Base-by-base conservation (phyloP, 306 rosid species). In the Acacia melanoxylon region DNA sequence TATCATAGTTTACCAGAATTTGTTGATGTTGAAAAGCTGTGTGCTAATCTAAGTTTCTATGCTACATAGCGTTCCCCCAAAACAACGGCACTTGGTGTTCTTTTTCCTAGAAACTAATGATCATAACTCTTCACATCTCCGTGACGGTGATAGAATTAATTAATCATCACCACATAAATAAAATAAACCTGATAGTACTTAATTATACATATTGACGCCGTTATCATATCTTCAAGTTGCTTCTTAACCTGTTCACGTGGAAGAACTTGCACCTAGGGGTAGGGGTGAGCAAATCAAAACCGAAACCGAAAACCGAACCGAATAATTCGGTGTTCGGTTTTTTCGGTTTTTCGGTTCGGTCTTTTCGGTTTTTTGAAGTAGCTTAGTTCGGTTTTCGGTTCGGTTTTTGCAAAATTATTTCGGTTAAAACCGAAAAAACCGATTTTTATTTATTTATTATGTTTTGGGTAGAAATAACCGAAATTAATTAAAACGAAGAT, bases 201-300 rank as follows among this genome's bases (percentile, higher is more conserved):
- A 78, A 78, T 66, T 44, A 58, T n/a, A 9, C 22, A 33, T 58
- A 67, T 67, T 67, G 52, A 46, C 44, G 74, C 75, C 17, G 58
- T 56, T 75, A 10, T 31, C 46, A 51, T 67, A 8, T 33, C 2
- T 0, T n/a, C 25, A 78, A 35, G 20, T 48, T 31, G 51, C n/a
- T n/a, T 27, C 52, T 42, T 31, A 66, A 33, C 22, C 44, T 10
- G 14, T 29, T 58, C 79, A 75, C 69, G 69, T 56, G 69, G 58
- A 58, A 24, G 6, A 56, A 1, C 52, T 37, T 37, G n/a, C n/a
- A n/a, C n/a, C n/a, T n/a, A n/a, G n/a, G n/a, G n/a, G n/a, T n/a
- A n/a, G n/a, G n/a, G n/a, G n/a, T n/a, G n/a, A n/a, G n/a, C n/a
- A n/a, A n/a, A n/a, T n/a, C n/a, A n/a, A n/a, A n/a, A n/a, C n/a